Conservation (phyloP, 2,329 filamentous ascomycete genomes). For the Canariomyces notabilis region DNA sequence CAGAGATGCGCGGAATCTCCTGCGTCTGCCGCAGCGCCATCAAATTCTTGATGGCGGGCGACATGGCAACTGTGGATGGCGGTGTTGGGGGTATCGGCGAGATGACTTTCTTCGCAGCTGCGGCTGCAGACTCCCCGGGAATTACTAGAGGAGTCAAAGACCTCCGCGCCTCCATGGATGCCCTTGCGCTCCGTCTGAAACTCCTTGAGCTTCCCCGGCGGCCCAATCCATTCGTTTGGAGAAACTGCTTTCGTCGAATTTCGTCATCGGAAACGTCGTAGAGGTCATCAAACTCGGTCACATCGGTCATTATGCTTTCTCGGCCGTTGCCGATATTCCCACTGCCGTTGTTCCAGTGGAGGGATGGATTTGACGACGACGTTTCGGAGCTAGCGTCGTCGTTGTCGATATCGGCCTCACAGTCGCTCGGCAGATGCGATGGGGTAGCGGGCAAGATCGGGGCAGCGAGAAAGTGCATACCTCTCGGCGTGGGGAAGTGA, state of each 20-base stretch:
- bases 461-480: conserved; percentile 59
- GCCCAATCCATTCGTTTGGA: conserved; percentile 36
- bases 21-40: conserved; percentile 59
- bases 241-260: conserved; percentile 42
- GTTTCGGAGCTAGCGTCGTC: conserved; percentile 33
- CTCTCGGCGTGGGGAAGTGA: conserved; percentile 69
- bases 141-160: conserved; percentile 50
- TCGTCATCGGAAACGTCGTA: conserved; percentile 85
- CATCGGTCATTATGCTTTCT: conserved; percentile 57
- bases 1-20: conserved; percentile 67
- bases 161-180: conserved; percentile 31
- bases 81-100: conserved; percentile 61
- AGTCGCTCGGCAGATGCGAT: conserved; percentile 49
- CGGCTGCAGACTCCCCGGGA: conserved; percentile 36
- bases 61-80: conserved; percentile 66
- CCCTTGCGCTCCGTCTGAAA: conserved; percentile 41
- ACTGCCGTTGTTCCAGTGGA: conserved; percentile 50
- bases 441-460: conserved; percentile 59
- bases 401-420: conserved; percentile 38
- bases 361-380: conserved; percentile 52
- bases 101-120: conserved; percentile 44
- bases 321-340: conserved; percentile 32
- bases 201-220: conserved; percentile 33
- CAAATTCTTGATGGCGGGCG: conserved; percentile 67
- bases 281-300: conserved; percentile 76